Evolutionary conservation across 495 filamentous ascomycete genomes (phyloP), one percentile per base, ranked within the genome.

Genomic region (Xylaria bambusicola): DNA sequence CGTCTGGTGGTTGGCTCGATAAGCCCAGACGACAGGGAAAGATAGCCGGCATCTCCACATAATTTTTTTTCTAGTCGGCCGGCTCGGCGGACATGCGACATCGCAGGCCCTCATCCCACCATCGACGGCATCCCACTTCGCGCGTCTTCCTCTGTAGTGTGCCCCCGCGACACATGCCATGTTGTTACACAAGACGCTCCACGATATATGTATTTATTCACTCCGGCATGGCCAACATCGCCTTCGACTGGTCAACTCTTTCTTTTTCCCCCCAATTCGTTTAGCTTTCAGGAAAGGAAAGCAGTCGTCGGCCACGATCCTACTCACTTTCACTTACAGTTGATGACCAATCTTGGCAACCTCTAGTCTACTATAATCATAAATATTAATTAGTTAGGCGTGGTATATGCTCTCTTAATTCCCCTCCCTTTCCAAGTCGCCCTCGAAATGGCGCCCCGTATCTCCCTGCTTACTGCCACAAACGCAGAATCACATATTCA

Each of bases 401-500:
- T n/a, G n/a, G n/a, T n/a, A n/a, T n/a, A n/a, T n/a, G n/a, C n/a
- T n/a, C n/a, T n/a, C n/a, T 33, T 33, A 33, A 5, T 33, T 33
- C 10, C 10, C 31, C 31, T 33, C 10, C 31, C 13, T 15, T 38
- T n/a, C n/a, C n/a, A n/a, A n/a, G n/a, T n/a, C n/a, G n/a, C n/a
- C n/a, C n/a, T 4, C 17, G 23, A 18, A 10, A 51, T 58, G 56
- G 5, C 36, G 18, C 18, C 47, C 6, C 18, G 12, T 40, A 20
- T 35, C n/a, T 81, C 90, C 12, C 78, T 98, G 24, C 82, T 98
- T 49, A 88, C 91, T 35, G 87, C 92, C 8, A 79, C 87, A 58
- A 86, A 97, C 66, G 88, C 82, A 45, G 81, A 84, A 0, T 82
- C 80, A 2, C 92, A 97, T 63, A 75, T 93, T 49, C 94, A 98